A percentile compares a stretch with the other conserved stretches of the same genome.
Evolutionary conservation across 2,329 filamentous ascomycete genomes (phyloP).

Genomic region (Talaromyces sp.): DNA sequence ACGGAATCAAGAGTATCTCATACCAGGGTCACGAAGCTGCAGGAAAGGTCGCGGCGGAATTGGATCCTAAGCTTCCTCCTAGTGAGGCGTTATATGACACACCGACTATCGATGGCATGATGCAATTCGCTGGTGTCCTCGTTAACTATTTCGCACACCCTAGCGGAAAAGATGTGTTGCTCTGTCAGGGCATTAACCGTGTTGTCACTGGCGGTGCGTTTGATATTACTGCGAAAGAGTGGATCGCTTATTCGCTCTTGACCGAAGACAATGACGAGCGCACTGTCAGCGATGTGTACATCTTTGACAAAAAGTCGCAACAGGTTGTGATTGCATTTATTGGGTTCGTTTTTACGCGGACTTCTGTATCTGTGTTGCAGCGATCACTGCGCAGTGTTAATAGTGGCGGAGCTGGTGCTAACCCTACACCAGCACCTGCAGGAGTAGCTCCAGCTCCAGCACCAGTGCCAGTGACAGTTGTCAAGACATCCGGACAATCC

Average conservation of each 20-base stretch:
- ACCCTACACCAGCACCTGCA: conserved; percentile 2
- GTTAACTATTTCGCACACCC: conserved; percentile 22
- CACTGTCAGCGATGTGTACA: conserved; percentile 18
- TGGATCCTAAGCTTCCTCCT: conserved; percentile 4
- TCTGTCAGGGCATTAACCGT: conserved; percentile 4
- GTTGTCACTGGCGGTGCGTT: background rate
- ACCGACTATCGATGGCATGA: conserved; percentile 20
- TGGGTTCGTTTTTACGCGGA: background rate
- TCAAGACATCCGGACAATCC: background rate
- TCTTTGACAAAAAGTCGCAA: conserved; percentile 21
- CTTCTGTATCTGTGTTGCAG: conserved; percentile 16
- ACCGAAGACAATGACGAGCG: conserved; percentile 8
- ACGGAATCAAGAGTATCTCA: conserved; percentile 15
- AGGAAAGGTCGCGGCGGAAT: conserved; percentile 12
- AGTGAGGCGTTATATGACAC: conserved; percentile 17
- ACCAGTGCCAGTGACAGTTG: background rate
- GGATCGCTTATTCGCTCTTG: conserved; percentile 2
- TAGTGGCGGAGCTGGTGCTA: background rate
- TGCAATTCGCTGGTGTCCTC: conserved; percentile 27
- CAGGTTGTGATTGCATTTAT: conserved; percentile 13
- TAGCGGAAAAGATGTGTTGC: conserved; percentile 2
- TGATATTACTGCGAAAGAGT: conserved; percentile 1
- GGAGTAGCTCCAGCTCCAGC: background rate
- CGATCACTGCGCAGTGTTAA: conserved; percentile 11
- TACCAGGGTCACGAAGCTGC: conserved; percentile 15